phyloP scores from a whole-genome alignment of 2,329 filamentous ascomycete genomes.

The Penicillium italicum region DNA sequence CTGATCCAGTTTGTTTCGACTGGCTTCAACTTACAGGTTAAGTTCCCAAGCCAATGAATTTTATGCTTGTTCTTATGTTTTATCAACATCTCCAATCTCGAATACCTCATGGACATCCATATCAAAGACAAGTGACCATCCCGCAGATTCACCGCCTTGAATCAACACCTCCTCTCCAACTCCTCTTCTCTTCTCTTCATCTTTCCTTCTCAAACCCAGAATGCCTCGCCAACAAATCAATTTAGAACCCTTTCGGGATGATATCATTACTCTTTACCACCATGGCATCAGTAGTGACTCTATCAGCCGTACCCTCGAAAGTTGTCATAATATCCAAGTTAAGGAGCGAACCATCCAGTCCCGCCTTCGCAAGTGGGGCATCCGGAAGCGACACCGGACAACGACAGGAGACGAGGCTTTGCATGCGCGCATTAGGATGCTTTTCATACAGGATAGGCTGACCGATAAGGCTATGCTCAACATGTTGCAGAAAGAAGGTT shows the following conservation, averaged over 20 bases:
- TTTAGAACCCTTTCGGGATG: slow-evolving; percentile 24
- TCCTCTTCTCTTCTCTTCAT: background rate
- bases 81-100: background rate
- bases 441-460: slow-evolving; percentile 22
- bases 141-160: slow-evolving; percentile 20
- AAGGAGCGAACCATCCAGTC: slow-evolving; percentile 25
- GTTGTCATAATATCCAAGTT: slow-evolving; percentile 24
- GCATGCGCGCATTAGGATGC: slow-evolving; percentile 21
- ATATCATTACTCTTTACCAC: slow-evolving; percentile 22
- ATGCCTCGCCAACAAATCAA: slow-evolving; percentile 28
- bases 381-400: slow-evolving; percentile 25
- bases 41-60: background rate
- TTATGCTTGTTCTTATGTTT: too few relatives aligned
- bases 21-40: background rate
- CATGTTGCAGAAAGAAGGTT: slow-evolving; percentile 23
- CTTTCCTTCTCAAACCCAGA: background rate
- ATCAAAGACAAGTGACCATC: background rate
- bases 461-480: slow-evolving; percentile 27
- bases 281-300: slow-evolving; percentile 24
- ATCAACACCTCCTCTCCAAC: background rate
- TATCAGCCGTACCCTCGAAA: slow-evolving; percentile 22
- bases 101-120: background rate
- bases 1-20: background rate
- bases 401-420: slow-evolving; percentile 23
- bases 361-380: slow-evolving; percentile 26